Evolutionary conservation across 306 rosid genomes (phyloP).

Genomic region (Rubus parviflorus): DNA sequence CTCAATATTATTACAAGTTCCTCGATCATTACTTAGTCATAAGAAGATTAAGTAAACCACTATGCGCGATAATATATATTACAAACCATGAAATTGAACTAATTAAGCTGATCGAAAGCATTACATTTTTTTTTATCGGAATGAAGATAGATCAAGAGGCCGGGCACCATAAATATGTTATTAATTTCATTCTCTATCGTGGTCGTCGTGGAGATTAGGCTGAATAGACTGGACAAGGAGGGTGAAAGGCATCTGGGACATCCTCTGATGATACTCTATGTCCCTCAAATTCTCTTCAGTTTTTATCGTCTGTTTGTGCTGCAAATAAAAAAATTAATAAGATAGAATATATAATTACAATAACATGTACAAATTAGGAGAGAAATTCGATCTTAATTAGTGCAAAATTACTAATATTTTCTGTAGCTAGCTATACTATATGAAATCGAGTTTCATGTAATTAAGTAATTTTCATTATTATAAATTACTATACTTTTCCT

Average conservation of each 20-base stretch:
- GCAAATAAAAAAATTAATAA: neutral
- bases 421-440: neutral
- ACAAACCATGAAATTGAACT: neutral
- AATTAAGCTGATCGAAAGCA: neutral
- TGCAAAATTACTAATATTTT: neutral
- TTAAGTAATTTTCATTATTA: neutral
- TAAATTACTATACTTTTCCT: neutral
- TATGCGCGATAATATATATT: neutral
- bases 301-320: neutral
- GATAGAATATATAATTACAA: neutral
- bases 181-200: conserved; percentile 34
- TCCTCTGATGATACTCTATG: neutral
- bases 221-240: conserved; percentile 59
- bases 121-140: neutral
- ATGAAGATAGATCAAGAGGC: neutral
- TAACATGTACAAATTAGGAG: neutral
- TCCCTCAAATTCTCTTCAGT: neutral
- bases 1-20: neutral
- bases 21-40: neutral
- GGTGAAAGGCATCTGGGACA: conserved; percentile 24
- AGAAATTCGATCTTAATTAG: too few relatives aligned
- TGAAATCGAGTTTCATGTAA: neutral
- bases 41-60: neutral
- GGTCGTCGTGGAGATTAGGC: neutral
- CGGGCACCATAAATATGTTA: neutral